Base-by-base conservation (phyloP, 2,329 filamentous ascomycete species). In the Aspergillus aculeatus region DNA sequence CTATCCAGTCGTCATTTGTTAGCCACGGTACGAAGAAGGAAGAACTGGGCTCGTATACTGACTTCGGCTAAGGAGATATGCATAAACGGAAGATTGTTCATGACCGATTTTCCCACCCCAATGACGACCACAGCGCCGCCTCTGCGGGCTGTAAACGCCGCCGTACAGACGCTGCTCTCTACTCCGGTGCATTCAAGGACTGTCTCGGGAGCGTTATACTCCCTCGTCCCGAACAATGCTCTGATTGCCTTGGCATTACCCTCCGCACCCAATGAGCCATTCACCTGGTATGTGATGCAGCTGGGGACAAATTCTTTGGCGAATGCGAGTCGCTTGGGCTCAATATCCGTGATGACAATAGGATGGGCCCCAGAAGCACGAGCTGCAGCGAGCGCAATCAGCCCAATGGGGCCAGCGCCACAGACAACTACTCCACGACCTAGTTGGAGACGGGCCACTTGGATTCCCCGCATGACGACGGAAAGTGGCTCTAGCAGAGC, bases 61-160 rank as follows among this genome's bases (percentile, higher is more conserved):
- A 74, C 73, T 68, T 88, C 86, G 4, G 84, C 83, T 41, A 88
- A 70, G 3, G 83, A 86, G 21, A 88, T 67, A 68, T 88, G 85
- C 86, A 88, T 89, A 62, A 89, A 88, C 0, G 86, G 86, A 26
- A 88, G 64, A 62, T 88, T 87, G 62, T 89, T 85, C 83, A 89
- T 86, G 7, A 84, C 77, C 26, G 81, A 75, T 62, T 77, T 82
- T 1, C 86, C 86, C 0, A 89, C 86, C 0, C 87, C 87, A 61
- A 89, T 85, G 1, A 88, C 85, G 75, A 87, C 84, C 21, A 89
- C 76, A 0, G 80, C 79, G 0, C 87, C 87, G 5, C 86, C 86
- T 56, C 84, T 77, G 19, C 85, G 76, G 5, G 80, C 84, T 9
- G 81, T 78, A 62, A 81, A 88, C 5, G 81, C 80, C 1, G 84